Evolutionary conservation across 2,329 filamentous ascomycete species (phyloP).

Genomic region (Fusarium sp.): DNA sequence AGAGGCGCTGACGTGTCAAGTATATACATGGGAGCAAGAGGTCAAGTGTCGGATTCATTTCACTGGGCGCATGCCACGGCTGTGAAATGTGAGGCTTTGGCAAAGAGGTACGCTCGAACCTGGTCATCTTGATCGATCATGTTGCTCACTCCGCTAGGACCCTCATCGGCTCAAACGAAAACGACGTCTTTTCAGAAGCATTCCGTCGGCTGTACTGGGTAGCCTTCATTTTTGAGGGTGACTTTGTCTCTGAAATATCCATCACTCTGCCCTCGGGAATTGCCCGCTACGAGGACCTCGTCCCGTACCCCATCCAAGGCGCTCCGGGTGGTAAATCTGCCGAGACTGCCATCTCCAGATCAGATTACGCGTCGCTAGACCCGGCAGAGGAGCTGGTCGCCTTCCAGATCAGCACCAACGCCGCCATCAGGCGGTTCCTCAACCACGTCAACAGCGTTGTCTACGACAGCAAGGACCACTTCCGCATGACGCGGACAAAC

Average conservation of each 20-base stretch:
- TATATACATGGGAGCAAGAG: slow-evolving; percentile 40
- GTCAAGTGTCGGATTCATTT: slow-evolving; percentile 38
- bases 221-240: slow-evolving; percentile 45
- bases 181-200: slow-evolving; percentile 20
- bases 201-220: slow-evolving; percentile 45
- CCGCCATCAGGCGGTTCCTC: slow-evolving; percentile 44
- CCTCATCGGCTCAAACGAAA: neutral
- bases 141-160: neutral
- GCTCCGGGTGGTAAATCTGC: neutral
- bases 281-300: slow-evolving; percentile 41
- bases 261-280: slow-evolving; percentile 44
- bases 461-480: slow-evolving; percentile 43
- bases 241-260: slow-evolving; percentile 45
- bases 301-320: slow-evolving; percentile 18
- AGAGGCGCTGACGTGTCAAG: slow-evolving; percentile 5
- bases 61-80: slow-evolving; percentile 42
- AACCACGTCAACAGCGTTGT: slow-evolving; percentile 45
- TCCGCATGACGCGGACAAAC: slow-evolving; percentile 26
- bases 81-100: slow-evolving; percentile 43
- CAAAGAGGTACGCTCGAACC: slow-evolving; percentile 8
- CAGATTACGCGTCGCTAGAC: neutral
- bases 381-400: slow-evolving; percentile 40
- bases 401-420: slow-evolving; percentile 47
- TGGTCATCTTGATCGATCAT: neutral
- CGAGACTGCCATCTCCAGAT: neutral